Evolutionary conservation across 331 rosid genomes (phyloP).

Genomic region (Rosa hybrid): DNA sequence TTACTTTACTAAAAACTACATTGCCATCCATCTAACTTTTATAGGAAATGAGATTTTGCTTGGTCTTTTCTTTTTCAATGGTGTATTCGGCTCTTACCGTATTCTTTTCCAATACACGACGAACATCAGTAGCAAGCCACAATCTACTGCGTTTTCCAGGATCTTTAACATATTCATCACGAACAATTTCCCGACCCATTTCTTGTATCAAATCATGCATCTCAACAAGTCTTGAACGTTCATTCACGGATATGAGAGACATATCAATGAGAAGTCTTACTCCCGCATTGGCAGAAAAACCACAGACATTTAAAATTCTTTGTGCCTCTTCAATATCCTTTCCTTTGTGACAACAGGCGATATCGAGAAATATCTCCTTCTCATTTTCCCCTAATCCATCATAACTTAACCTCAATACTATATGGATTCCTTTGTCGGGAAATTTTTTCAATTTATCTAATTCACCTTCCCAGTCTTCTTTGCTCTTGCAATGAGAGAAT

Average conservation of each 20-base stretch:
- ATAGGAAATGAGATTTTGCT: too few species aligned
- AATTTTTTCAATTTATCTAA: not conserved
- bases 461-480: not conserved
- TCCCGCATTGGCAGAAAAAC: not conserved
- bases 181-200: not conserved
- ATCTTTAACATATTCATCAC: too few species aligned
- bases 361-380: slow-evolving; percentile 18
- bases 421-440: not conserved
- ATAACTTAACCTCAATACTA: not conserved
- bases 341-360: slow-evolving; percentile 3
- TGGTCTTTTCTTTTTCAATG: too few species aligned
- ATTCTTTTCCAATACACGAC: not conserved
- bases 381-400: not conserved
- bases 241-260: not conserved
- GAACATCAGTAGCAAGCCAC: not conserved
- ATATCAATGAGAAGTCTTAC: not conserved
- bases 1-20: not conserved
- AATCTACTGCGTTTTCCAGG: not conserved
- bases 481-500: too few species aligned
- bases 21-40: not conserved
- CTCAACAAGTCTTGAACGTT: not conserved
- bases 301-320: too few species aligned
- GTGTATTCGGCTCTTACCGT: not conserved
- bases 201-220: not conserved
- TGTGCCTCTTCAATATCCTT: too few species aligned